Percentiles rank a stretch among this genome's conserved stretches.
These are phyloP conservation scores for Silene latifolia DNA, from an alignment of 148 eudicot genomes.

Conservation along the genomic window DNA sequence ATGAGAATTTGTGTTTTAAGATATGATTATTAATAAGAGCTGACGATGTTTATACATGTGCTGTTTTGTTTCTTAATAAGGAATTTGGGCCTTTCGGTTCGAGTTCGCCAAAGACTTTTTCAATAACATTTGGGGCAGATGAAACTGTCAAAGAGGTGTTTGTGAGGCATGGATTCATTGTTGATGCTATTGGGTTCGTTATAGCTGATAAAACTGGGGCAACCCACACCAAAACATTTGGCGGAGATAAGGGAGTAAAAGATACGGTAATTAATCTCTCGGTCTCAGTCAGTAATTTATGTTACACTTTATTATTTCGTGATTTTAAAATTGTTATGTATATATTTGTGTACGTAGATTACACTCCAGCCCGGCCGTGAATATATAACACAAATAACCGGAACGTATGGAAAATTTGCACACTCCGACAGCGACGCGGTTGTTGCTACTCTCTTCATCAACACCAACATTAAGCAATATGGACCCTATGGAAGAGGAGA, in stretches of 20 bases:
- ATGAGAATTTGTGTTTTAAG: no score
- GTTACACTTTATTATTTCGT: not conserved
- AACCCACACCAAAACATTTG: not conserved
- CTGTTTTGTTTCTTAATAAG: not conserved
- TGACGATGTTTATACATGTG: no score
- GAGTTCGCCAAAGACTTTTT: not conserved
- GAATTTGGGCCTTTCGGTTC: not conserved
- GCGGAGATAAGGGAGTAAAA: not conserved
- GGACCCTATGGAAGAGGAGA: slow-evolving; percentile 10
- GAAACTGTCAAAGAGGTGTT: not conserved
- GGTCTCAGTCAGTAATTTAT: not conserved
- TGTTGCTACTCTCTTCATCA: not conserved
- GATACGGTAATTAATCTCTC: not conserved
- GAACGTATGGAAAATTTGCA: not conserved
- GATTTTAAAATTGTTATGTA: not conserved
- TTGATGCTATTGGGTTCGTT: not conserved
- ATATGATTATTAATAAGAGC: no score
- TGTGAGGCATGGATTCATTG: not conserved
- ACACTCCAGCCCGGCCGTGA: not conserved
- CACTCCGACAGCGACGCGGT: not conserved
- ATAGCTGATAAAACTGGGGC: not conserved
- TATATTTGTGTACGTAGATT: not conserved
- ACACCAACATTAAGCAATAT: not conserved
- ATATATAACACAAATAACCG: not conserved
- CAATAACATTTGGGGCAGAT: not conserved